A percentile compares a stretch with the other conserved stretches of the same genome.
Conservation (phyloP, 2,329 filamentous ascomycete genomes). For the Blastomyces parvus region DNA sequence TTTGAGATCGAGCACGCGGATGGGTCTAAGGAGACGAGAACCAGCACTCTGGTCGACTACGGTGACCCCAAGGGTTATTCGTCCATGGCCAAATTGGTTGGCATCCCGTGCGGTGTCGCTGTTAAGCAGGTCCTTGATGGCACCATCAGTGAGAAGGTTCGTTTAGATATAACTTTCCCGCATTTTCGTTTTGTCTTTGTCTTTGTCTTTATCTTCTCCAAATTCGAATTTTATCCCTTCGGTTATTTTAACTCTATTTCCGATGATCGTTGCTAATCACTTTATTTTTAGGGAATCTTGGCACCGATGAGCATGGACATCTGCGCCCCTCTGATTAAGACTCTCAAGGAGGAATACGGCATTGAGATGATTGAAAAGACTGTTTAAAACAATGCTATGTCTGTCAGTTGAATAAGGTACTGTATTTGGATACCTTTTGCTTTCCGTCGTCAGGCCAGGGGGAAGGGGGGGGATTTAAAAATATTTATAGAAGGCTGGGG, state of each 20-base stretch:
- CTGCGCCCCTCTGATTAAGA: conserved; percentile 63
- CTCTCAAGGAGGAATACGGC: conserved; percentile 67
- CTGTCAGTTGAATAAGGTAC: background rate
- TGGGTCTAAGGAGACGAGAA: conserved; percentile 65
- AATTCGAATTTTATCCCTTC: background rate
- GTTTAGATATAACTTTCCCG: conserved; percentile 4
- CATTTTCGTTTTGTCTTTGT: background rate
- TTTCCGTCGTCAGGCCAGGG: background rate
- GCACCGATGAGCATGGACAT: conserved; percentile 67
- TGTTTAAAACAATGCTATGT: conserved; percentile 20
- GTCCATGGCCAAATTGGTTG: conserved; percentile 75
- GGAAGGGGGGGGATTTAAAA: background rate
- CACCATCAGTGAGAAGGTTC: conserved; percentile 54
- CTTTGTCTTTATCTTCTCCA: too few species aligned
- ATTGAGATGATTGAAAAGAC: conserved; percentile 64
- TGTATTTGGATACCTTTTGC: background rate
- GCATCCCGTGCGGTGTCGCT: conserved; percentile 64
- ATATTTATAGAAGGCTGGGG: background rate
- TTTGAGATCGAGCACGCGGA: conserved; percentile 79
- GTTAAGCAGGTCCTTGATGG: conserved; percentile 70
- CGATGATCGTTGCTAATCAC: background rate
- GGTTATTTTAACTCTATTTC: background rate
- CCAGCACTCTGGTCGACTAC: conserved; percentile 74
- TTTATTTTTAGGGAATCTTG: conserved; percentile 48
- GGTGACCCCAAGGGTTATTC: conserved; percentile 70